Base-by-base conservation (phyloP, 176 grass and related monocot species). In the Carex scoparia region DNA sequence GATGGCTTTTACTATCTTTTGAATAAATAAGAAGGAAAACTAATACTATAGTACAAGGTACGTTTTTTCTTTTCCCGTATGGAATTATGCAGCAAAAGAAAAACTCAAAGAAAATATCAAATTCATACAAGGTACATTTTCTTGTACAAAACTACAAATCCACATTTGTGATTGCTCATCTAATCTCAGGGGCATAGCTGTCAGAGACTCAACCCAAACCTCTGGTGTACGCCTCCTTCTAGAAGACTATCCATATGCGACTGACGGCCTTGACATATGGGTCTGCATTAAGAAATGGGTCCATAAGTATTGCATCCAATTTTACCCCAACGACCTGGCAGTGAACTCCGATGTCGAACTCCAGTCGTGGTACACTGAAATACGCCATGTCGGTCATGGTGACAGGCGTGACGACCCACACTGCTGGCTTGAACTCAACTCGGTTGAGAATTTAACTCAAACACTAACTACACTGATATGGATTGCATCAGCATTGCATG, bases 401-500 rank as follows among this genome's bases (percentile, higher is more conserved):
- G 96, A 99, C 90, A 86, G 86, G 46, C 88, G 64, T 28, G 9
- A 59, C 3, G 93, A 99, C 66, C 60, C 28, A 4, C 75, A 84
- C 8, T 95, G 96, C 96, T 99, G 96, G 96, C 85, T 91, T n/a
- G 10, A 84, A 0, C 84, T 99, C 4, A 65, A 94, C 86, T 84
- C 84, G 1, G 28, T 94, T 19, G 16, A 82, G 1, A 75, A 88
- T 81, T 92, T 99, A 3, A 84, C 7, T 0, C 85, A 92, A 65
- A 51, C 86, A 35, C 71, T 99, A 7, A 82, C 96, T n/a, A 99
- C 93, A 79, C 87, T 99, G 66, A 69, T 99, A 87, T 99, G 96
- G 96, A 89, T 88, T 12, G 96, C 93, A 1, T 95, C 96, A 0
- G 96, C 96, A 42, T 89, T 99, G 59, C 96, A 99, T 85, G 96